These are phyloP conservation scores for Dacryopinax spathularia DNA, from an alignment of 768 basidiomycete genomes.

Conservation along the genomic window DNA sequence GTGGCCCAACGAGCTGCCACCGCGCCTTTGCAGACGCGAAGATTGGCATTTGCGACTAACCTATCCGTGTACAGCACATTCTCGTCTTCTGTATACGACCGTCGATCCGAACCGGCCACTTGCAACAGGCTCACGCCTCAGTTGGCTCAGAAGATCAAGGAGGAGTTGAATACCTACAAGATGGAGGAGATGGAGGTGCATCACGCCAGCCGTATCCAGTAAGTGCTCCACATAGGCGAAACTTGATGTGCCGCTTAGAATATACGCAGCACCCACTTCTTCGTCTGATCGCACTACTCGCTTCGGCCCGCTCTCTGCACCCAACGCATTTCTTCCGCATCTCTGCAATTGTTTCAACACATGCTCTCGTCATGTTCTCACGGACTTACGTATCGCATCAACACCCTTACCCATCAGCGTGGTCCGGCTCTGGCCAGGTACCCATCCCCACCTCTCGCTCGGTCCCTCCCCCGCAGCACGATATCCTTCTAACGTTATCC, in stretches of 20 bases:
- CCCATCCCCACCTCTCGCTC: background rate
- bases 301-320: background rate
- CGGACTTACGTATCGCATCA: background rate
- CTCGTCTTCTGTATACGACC: constrained; percentile 76
- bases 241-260: constrained; percentile 9
- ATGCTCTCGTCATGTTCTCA: background rate
- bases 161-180: constrained; percentile 95
- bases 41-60: constrained; percentile 78
- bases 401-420: background rate
- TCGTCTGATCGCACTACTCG: constrained; percentile 35
- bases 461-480: background rate
- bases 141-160: constrained; percentile 92
- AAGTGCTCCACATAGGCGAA: constrained; percentile 31
- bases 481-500: background rate
- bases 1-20: constrained; percentile 63
- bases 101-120: constrained; percentile 89
- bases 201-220: constrained; percentile 82
- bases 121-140: constrained; percentile 93
- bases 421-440: background rate
- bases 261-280: constrained; percentile 61
- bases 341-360: background rate
- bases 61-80: constrained; percentile 97
- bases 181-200: constrained; percentile 99
- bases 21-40: constrained; percentile 38
- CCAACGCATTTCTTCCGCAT: background rate